These are phyloP conservation scores for Viola pubescens DNA, from an alignment of 441 rosid genomes.

Conservation along the genomic window DNA sequence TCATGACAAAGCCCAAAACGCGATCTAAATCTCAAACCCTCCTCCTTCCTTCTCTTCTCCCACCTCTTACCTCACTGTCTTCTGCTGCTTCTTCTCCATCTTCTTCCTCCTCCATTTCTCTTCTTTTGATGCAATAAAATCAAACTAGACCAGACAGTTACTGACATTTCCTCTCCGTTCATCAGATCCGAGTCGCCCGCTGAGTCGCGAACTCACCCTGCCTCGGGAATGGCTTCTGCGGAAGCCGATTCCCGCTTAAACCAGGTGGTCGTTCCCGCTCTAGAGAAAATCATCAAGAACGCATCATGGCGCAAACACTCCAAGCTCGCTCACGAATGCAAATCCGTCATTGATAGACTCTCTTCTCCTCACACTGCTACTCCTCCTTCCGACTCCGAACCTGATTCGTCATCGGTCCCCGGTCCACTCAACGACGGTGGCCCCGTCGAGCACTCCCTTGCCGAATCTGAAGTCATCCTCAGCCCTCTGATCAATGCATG, in stretches of 20 bases:
- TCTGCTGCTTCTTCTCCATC: neutral
- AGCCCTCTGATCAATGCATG: conserved; percentile 84
- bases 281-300: conserved; percentile 80
- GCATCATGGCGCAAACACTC: conserved; percentile 99
- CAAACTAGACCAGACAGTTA: neutral
- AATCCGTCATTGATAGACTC: conserved; percentile 64
- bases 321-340: conserved; percentile 86
- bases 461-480: conserved; percentile 71
- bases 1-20: conserved; percentile 18
- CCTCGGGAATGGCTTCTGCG: conserved; percentile 98
- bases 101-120: neutral
- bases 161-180: conserved; percentile 8
- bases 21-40: conserved; percentile 51
- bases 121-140: conserved; percentile 16
- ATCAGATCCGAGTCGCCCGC: conserved; percentile 40
- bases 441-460: conserved; percentile 55
- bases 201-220: conserved; percentile 29
- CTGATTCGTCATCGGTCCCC: conserved; percentile 44
- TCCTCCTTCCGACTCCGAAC: conserved; percentile 44
- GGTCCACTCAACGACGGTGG: conserved; percentile 90
- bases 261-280: conserved; percentile 64
- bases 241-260: conserved; percentile 97
- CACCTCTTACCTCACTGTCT: neutral
- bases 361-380: conserved; percentile 34
- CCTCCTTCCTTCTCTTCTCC: neutral